These are phyloP conservation scores for Microsporum audouinii DNA, from an alignment of 2,329 filamentous ascomycete species.

Conservation along the genomic window DNA sequence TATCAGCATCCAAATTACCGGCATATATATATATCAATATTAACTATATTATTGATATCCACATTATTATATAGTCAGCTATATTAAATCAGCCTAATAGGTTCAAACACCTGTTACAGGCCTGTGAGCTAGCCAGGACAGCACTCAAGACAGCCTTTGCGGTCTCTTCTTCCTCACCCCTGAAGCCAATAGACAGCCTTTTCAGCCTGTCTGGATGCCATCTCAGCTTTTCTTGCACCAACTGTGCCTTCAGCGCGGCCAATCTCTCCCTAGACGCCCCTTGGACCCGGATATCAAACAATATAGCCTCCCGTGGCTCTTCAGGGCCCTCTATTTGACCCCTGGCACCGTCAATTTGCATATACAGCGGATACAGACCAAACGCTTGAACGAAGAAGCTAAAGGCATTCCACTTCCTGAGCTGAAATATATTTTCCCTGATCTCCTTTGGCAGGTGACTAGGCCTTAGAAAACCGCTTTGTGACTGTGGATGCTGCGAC, in stretches of 20 bases:
- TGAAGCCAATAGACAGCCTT: not conserved
- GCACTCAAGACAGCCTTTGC: constrained; percentile 15
- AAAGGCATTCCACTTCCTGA: constrained; percentile 15
- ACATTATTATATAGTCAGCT: too few species aligned
- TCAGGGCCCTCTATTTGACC: not conserved
- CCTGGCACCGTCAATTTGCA: not conserved
- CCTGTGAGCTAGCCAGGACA: constrained; percentile 9
- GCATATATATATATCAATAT: too few species aligned
- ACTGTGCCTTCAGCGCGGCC: constrained; percentile 8
- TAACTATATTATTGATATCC: too few species aligned
- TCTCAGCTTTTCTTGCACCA: constrained; percentile 12
- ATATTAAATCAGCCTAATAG: not conserved
- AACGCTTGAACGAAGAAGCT: constrained; percentile 12
- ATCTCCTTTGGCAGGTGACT: constrained; percentile 7
- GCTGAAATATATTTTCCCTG: constrained; percentile 5
- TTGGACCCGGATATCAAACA: constrained; percentile 9
- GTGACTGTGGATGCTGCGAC: not conserved
- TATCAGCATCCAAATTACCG: too few species aligned
- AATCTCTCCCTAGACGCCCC: constrained; percentile 4
- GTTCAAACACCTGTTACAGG: constrained; percentile 7
- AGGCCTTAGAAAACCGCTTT: not conserved
- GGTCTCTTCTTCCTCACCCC: constrained; percentile 9
- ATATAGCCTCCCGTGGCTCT: constrained; percentile 2
- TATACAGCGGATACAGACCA: constrained; percentile 4
- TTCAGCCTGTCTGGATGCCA: constrained; percentile 13